Percentiles rank a stretch among this genome's conserved stretches.
These are phyloP conservation scores for Termitomyces sp. DNA, from an alignment of 768 basidiomycete genomes.

Conservation along the genomic window DNA sequence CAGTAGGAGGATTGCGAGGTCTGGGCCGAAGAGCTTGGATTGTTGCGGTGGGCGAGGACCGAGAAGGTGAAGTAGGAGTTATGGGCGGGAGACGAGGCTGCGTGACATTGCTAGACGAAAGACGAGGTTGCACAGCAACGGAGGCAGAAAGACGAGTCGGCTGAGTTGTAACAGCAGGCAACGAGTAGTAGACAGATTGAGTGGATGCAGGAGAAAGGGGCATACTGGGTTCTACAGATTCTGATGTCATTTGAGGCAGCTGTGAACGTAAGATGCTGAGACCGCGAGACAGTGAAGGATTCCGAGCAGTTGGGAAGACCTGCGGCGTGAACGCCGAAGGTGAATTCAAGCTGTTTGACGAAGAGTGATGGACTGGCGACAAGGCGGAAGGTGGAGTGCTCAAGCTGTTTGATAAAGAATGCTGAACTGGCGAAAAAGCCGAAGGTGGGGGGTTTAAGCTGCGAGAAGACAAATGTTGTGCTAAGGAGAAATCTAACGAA, in stretches of 20 bases:
- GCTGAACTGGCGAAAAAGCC: constrained; percentile 11
- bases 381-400: constrained; percentile 4
- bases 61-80: constrained; percentile 8
- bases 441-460: background rate
- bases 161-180: background rate
- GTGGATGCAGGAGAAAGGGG: background rate
- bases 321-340: constrained; percentile 10
- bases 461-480: constrained; percentile 3
- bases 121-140: background rate
- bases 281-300: constrained; percentile 12
- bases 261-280: constrained; percentile 3
- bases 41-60: background rate
- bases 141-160: constrained; percentile 5
- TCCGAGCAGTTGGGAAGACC: constrained; percentile 8
- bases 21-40: constrained; percentile 6
- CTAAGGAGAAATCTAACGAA: background rate
- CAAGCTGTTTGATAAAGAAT: constrained; percentile 1
- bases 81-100: constrained; percentile 6
- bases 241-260: constrained; percentile 5
- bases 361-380: constrained; percentile 9
- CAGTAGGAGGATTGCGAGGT: constrained; percentile 9
- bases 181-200: background rate
- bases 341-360: constrained; percentile 2
- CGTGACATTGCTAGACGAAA: background rate
- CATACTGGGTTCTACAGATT: background rate